Percentiles rank a stretch among this genome's conserved stretches.
phyloP scores from a whole-genome alignment of 2,329 filamentous ascomycete genomes.

The Penicillium sp. region DNA sequence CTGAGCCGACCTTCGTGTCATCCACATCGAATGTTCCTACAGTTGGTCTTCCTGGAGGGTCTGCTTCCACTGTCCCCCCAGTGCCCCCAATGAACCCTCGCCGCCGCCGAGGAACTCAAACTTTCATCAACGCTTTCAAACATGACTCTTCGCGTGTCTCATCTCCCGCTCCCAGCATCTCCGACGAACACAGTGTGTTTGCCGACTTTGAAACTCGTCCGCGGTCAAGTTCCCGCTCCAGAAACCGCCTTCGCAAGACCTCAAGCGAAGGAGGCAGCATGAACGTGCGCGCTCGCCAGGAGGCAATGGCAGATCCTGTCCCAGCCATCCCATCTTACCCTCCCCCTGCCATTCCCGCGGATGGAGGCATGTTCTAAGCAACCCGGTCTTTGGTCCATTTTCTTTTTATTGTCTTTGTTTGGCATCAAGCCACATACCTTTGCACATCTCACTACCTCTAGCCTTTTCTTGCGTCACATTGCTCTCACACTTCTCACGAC shows the following conservation, averaged over 20 bases:
- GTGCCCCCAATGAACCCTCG: slow-evolving; percentile 61
- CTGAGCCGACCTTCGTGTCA: slow-evolving; percentile 55
- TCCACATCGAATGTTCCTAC: slow-evolving; percentile 59
- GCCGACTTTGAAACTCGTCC: slow-evolving; percentile 41
- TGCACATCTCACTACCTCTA: background rate
- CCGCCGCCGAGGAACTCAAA: slow-evolving; percentile 51
- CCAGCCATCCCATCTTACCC: slow-evolving; percentile 35
- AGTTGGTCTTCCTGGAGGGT: slow-evolving; percentile 56
- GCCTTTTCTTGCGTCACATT: background rate
- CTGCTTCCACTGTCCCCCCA: slow-evolving; percentile 52
- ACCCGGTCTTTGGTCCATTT: slow-evolving; percentile 1
- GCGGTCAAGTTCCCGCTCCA: slow-evolving; percentile 33
- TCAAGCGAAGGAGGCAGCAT: slow-evolving; percentile 48
- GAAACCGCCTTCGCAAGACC: slow-evolving; percentile 23
- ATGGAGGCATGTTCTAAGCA: slow-evolving; percentile 41
- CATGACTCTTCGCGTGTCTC: slow-evolving; percentile 26
- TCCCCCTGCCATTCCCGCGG: slow-evolving; percentile 30
- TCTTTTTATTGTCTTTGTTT: slow-evolving; percentile 7
- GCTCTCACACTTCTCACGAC: slow-evolving; percentile 15
- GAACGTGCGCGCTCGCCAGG: slow-evolving; percentile 45
- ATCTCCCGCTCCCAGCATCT: slow-evolving; percentile 19
- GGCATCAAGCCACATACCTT: slow-evolving; percentile 1
- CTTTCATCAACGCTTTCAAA: slow-evolving; percentile 39
- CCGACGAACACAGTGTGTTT: slow-evolving; percentile 22
- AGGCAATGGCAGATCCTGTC: slow-evolving; percentile 31